Percentiles rank a stretch among this genome's conserved stretches.
These are phyloP conservation scores for Skeletonema potamos DNA, from an alignment of 108 stramenopile species.

Conservation along the genomic window DNA sequence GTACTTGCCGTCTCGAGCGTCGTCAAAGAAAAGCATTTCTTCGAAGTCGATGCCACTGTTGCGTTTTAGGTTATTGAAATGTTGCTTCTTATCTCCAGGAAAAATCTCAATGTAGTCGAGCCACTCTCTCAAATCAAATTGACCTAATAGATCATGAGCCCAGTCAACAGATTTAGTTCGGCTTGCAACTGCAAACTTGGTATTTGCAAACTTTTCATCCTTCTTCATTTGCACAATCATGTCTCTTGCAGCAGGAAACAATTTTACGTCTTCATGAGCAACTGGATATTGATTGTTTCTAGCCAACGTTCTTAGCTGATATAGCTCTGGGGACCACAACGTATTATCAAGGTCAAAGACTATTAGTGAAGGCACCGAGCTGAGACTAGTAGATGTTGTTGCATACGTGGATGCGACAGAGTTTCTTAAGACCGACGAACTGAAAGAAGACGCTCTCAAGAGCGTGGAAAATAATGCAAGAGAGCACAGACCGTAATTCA, in stretches of 20 bases:
- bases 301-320: constrained; percentile 68
- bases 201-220: constrained; percentile 22
- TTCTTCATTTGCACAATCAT: constrained; percentile 50
- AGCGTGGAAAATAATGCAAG: not conserved
- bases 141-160: constrained; percentile 62
- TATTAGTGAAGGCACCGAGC: constrained; percentile 41
- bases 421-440: not conserved
- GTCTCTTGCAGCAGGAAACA: constrained; percentile 51
- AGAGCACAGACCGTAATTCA: not conserved
- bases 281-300: constrained; percentile 44
- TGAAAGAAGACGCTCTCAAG: not conserved
- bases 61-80: constrained; percentile 47
- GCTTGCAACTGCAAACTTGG: constrained; percentile 70
- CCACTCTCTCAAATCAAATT: constrained; percentile 55
- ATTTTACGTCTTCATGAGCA: constrained; percentile 64
- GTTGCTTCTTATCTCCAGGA: constrained; percentile 64
- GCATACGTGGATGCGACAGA: not conserved
- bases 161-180: constrained; percentile 69
- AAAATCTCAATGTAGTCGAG: constrained; percentile 74
- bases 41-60: constrained; percentile 30
- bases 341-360: constrained; percentile 60
- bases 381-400: constrained; percentile 3
- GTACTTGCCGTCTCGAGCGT: constrained; percentile 61
- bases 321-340: constrained; percentile 68
- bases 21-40: constrained; percentile 66